These are phyloP conservation scores for Testicularia cyperi DNA, from an alignment of 1,284 basidiomycete genomes.

Conservation along the genomic window DNA sequence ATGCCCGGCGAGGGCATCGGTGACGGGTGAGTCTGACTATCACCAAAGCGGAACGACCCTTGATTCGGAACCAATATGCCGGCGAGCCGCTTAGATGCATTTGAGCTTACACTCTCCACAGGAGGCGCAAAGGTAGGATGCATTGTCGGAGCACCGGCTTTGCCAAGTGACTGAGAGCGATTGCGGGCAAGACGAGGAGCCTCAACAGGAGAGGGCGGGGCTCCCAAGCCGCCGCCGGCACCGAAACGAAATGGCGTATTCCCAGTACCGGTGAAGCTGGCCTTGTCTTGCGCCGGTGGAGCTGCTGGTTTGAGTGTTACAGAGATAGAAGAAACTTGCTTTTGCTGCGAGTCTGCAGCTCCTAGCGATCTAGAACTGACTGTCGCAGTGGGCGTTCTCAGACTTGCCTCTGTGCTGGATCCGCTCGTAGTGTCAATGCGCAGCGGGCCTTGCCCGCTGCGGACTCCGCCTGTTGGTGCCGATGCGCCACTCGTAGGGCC, in stretches of 20 bases:
- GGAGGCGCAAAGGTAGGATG: no score
- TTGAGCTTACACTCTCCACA: no score
- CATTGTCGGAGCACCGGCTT: background rate
- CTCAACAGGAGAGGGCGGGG: background rate
- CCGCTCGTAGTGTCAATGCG: no score
- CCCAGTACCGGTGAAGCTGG: constrained; percentile 48
- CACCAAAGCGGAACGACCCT: no score
- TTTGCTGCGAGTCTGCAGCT: background rate
- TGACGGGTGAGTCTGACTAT: no score
- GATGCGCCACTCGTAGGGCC: constrained; percentile 3
- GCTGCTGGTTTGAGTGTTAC: constrained; percentile 12
- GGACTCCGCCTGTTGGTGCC: constrained; percentile 1
- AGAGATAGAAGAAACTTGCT: no score
- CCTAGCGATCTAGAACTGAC: background rate
- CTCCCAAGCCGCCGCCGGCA: constrained; percentile 27
- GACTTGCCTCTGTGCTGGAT: constrained; percentile 9
- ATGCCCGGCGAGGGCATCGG: no score
- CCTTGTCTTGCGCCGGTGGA: constrained; percentile 17
- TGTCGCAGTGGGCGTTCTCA: constrained; percentile 7
- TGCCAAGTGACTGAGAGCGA: constrained; percentile 1
- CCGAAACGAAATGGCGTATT: constrained; percentile 56
- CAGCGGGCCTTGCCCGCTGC: constrained; percentile 4
- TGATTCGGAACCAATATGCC: no score
- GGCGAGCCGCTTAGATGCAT: no score
- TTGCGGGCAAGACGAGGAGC: background rate